These are phyloP conservation scores for Neofusicoccum laricinum DNA, from an alignment of 2,329 filamentous ascomycete species.

Conservation along the genomic window DNA sequence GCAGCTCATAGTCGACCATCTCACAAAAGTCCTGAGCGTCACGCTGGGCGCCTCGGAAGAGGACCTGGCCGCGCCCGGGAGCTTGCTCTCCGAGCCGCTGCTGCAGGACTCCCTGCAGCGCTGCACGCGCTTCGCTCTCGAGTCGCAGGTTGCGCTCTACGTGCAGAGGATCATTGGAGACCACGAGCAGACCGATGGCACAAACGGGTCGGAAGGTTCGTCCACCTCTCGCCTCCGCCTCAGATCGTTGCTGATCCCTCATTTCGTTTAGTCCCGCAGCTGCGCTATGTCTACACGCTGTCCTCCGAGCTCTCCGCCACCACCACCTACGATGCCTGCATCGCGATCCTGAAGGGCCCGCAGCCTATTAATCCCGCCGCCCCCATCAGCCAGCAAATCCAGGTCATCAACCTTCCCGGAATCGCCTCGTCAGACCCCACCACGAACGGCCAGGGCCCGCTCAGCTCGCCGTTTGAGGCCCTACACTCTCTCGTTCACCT, in stretches of 20 bases:
- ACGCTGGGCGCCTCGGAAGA: conserved; percentile 55
- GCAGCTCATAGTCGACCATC: conserved; percentile 47
- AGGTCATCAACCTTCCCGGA: conserved; percentile 88
- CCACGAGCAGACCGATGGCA: conserved; percentile 25
- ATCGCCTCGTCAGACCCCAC: conserved; percentile 67
- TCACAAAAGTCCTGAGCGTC: conserved; percentile 47
- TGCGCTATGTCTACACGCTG: conserved; percentile 70
- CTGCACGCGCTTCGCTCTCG: conserved; percentile 85
- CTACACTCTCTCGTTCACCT: conserved; percentile 89
- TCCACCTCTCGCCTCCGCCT: conserved; percentile 33
- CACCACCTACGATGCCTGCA: conserved; percentile 76
- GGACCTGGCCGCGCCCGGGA: conserved; percentile 78
- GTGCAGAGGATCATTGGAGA: conserved; percentile 70
- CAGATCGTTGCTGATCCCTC: conserved; percentile 32
- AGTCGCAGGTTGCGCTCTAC: conserved; percentile 84
- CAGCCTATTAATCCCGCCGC: conserved; percentile 80
- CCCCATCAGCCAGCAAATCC: conserved; percentile 83
- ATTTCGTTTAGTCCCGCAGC: conserved; percentile 15
- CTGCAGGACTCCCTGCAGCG: conserved; percentile 79
- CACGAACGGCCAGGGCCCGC: conserved; percentile 66
- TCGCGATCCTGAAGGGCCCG: conserved; percentile 86
- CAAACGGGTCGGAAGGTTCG: conserved; percentile 32
- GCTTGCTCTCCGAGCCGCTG: conserved; percentile 71
- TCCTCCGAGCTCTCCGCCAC: conserved; percentile 78
- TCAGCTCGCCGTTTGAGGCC: conserved; percentile 83